A percentile compares a stretch with the other conserved stretches of the same genome.
Conservation (phyloP, 306 rosid species). For the Betula pendula region DNA sequence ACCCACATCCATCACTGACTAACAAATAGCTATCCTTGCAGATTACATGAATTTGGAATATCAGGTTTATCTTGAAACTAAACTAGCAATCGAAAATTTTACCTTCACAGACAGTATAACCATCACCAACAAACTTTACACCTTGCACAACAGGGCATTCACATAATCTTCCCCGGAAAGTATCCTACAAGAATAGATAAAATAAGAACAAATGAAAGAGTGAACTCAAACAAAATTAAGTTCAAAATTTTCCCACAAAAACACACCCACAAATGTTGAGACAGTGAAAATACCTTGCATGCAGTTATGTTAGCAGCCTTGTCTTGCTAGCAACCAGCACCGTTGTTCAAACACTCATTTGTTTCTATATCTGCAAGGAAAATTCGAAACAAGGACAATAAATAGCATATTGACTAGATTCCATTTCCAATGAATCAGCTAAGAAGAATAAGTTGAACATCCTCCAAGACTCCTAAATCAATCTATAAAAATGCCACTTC, state of each 20-base stretch:
- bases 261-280: slow-evolving; percentile 13
- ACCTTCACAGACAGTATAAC: slow-evolving; percentile 92
- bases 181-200: slow-evolving; percentile 55
- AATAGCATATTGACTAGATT: slow-evolving; percentile 31
- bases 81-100: slow-evolving; percentile 24
- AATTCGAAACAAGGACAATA: slow-evolving; percentile 14
- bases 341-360: slow-evolving; percentile 85
- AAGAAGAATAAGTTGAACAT: neutral
- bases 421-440: slow-evolving; percentile 1
- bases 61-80: slow-evolving; percentile 22
- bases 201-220: slow-evolving; percentile 16
- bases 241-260: slow-evolving; percentile 7
- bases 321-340: slow-evolving; percentile 95
- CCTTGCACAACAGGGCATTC: slow-evolving; percentile 88
- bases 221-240: slow-evolving; percentile 5
- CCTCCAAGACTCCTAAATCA: neutral
- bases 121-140: slow-evolving; percentile 81
- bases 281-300: slow-evolving; percentile 73
- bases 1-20: neutral
- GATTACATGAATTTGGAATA: neutral
- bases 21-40: neutral
- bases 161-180: slow-evolving; percentile 94
- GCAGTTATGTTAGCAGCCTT: slow-evolving; percentile 71
- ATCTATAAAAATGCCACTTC: neutral
- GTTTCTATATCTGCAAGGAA: slow-evolving; percentile 70